These are phyloP conservation scores for Saturnispora saitoi DNA, from an alignment of 805 yeast genomes.

Conservation along the genomic window DNA sequence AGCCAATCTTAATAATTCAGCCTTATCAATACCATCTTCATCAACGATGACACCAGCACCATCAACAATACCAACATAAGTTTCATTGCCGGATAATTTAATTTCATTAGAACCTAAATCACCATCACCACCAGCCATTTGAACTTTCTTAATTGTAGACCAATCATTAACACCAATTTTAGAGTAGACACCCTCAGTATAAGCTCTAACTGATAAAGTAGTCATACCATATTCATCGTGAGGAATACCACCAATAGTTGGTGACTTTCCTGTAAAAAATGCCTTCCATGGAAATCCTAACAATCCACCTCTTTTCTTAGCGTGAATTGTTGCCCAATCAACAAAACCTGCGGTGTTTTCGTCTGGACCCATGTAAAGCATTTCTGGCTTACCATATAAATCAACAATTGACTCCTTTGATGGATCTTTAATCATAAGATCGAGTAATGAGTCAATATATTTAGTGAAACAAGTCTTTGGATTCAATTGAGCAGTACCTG, in stretches of 20 bases:
- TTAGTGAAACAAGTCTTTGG: constrained; percentile 84
- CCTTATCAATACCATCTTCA: constrained; percentile 78
- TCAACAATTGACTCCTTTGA: constrained; percentile 80
- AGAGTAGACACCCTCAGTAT: constrained; percentile 79
- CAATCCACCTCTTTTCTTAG: constrained; percentile 83
- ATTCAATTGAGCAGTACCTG: constrained; percentile 65
- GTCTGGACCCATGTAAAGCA: constrained; percentile 97
- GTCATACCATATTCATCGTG: constrained; percentile 99
- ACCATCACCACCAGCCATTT: constrained; percentile 99
- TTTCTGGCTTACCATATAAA: constrained; percentile 75
- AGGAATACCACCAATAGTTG: constrained; percentile 91
- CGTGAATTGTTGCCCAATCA: constrained; percentile 96
- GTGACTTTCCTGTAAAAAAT: constrained; percentile 92
- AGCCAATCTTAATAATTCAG: constrained; percentile 74
- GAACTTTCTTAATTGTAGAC: constrained; percentile 62
- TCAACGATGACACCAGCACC: constrained; percentile 95
- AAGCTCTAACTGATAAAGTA: constrained; percentile 85
- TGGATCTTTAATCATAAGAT: constrained; percentile 66
- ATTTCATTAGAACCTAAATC: constrained; percentile 96
- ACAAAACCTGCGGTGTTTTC: constrained; percentile 95
- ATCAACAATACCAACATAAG: constrained; percentile 82
- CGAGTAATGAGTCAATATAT: constrained; percentile 86
- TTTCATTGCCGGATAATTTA: constrained; percentile 72
- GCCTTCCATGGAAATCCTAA: constrained; percentile 83
- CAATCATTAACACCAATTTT: constrained; percentile 55